Conservation (phyloP, 169 alveolate genomes). For the Eimeria zaria region DNA sequence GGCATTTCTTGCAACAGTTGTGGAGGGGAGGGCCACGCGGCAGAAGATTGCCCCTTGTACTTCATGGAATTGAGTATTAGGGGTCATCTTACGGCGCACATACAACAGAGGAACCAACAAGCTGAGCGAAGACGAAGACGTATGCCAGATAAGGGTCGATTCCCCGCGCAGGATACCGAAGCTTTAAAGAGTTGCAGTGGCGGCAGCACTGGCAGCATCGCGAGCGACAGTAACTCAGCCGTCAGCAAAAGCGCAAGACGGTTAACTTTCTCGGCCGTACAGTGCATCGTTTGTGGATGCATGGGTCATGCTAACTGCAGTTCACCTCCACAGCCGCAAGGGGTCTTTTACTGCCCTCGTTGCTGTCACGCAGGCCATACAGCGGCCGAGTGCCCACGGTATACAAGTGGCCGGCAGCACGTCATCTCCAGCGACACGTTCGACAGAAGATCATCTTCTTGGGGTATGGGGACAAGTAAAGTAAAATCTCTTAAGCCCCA, state of each 20-base stretch:
- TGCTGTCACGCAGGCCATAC: conserved; percentile 46
- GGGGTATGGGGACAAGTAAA: conserved; percentile 1
- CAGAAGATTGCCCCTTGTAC: conserved; percentile 43
- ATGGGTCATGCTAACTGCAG: conserved; percentile 64
- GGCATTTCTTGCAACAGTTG: conserved; percentile 17
- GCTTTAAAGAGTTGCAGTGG: not conserved
- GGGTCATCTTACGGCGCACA: conserved; percentile 24
- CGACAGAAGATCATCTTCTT: not conserved
- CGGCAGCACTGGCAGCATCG: not conserved
- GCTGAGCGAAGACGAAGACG: not conserved
- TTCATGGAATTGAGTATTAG: conserved; percentile 47
- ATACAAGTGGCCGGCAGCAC: not conserved
- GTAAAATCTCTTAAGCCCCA: not conserved
- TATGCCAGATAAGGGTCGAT: conserved; percentile 10
- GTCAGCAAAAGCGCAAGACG: not conserved
- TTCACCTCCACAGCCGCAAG: not conserved
- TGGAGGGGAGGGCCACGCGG: conserved; percentile 44
- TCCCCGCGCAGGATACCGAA: conserved; percentile 60
- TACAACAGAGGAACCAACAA: conserved; percentile 27
- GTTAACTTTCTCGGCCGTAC: not conserved
- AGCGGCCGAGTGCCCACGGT: conserved; percentile 29
- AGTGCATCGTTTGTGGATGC: conserved; percentile 49
- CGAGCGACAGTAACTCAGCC: not conserved
- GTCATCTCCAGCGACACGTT: not conserved
- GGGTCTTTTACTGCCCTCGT: conserved; percentile 35